Base-by-base conservation (phyloP, 495 filamentous ascomycete genomes). In the Amphirosellinia nigrospora region DNA sequence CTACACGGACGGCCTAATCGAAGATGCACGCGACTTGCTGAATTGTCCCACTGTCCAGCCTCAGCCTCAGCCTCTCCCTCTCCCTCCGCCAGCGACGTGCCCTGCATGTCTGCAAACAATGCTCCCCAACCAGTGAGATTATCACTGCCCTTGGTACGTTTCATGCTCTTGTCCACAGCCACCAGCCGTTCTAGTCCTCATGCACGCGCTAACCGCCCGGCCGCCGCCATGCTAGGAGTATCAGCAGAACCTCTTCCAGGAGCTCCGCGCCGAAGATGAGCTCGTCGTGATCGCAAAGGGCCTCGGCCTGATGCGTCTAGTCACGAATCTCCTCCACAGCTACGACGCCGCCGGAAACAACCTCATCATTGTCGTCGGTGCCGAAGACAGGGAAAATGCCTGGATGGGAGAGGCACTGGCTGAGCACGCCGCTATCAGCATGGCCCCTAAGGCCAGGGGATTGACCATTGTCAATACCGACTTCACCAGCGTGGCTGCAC, bases 301-400 rank as follows among this genome's bases (percentile, higher is more conserved):
- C 73, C 89, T 98, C 21, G 96, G 96, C 64, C 89, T 98, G 21
- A 87, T 98, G 64, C 93, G 93, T 59, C 83, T 98, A 21, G 88
- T 97, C 69, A 96, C 94, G 19, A 98, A 98, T 77, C 88, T 99
- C 10, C 88, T 99, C 41, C 96, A 99, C 78, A 93, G 94, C 26
- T 97, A 97, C 81, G 96, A 99, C 85, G 95, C 93, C 3, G 93
- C 94, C 8, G 96, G 96, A 6, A 94, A 94, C 79, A 98, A 97
- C 78, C 79, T 99, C 53, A 89, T 98, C 36, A 82, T 99, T 68
- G 78, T 99, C 50, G 88, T 98, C 43, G 93, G 93, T n/a, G 94
- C 96, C 34, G 91, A 95, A 69, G 93, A 98, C 36, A 87, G 93
- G 66, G 96, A 99, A 76, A 97, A 97, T 88, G 90, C 90, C 30